Base-by-base conservation (phyloP, 2,329 filamentous ascomycete genomes). In the Fusarium stilboides region DNA sequence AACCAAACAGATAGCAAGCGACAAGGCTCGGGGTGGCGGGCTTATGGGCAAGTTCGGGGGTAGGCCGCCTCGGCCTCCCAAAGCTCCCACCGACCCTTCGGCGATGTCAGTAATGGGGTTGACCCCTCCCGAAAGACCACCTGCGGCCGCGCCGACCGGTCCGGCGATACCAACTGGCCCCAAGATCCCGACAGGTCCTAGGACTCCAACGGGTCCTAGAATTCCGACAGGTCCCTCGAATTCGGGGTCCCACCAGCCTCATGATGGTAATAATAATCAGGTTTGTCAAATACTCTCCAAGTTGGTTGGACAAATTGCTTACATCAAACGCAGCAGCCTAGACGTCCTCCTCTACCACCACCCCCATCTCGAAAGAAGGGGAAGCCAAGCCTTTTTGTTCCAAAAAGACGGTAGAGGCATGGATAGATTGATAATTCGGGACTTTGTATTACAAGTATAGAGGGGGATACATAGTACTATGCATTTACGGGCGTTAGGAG, bases 81-180 rank as follows among this genome's bases (percentile, higher is more conserved):
- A 76, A 57, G 70, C 73, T n/a, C 78, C 79, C n/a, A 78, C 76
- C 28, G 85, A 87, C 55, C 85, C 85, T 3, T 85, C 85, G 3
- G 85, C 85, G 19, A 85, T 87, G 83, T 81, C 84, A 57, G 82
- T 84, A 20, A 77, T 87, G 45, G 85, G 85, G 8, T 75, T 87
- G 66, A 78, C 75, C 13, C 84, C 84, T 22, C 84, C 84, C 8
- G 79, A 82, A 62, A 77, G 83, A 37, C 80, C 81, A 44, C 79
- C 80, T 5, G 73, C 80, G 28, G 69, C 67, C n/a, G 44, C 51
- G 17, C 59, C 74, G 13, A 63, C 67, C 17, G 36, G 62, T 7
- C 67, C 56, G 22, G 49, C 63, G 20, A 61, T 64, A 33, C 42
- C 67, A 33, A 68, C 51, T 22, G 56, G 39, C 15, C 45, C 62